Percentiles rank a stretch among this genome's conserved stretches.
These are phyloP conservation scores for Lichtheimia ramosa DNA, from an alignment of 371 early-diverging fungal species.

Conservation along the genomic window DNA sequence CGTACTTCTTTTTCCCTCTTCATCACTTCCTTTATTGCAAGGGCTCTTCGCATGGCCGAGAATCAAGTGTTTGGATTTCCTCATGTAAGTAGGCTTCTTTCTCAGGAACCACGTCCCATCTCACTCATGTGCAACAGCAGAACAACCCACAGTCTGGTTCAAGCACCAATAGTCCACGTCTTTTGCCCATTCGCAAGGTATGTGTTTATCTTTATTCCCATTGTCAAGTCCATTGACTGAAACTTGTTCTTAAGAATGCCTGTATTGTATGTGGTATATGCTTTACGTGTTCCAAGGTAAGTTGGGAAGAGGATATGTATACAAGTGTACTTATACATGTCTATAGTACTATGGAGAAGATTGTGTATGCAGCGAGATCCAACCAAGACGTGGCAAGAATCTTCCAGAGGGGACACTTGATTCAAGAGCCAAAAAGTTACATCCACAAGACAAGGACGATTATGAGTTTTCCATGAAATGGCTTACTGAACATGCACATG, in stretches of 20 bases:
- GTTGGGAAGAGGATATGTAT: background rate
- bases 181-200: constrained; percentile 32
- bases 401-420: constrained; percentile 46
- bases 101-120: background rate
- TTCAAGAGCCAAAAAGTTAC: constrained; percentile 48
- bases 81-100: background rate
- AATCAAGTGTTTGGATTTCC: constrained; percentile 6
- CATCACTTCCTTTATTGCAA: background rate
- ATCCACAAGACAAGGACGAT: constrained; percentile 40
- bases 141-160: constrained; percentile 18
- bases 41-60: constrained; percentile 6
- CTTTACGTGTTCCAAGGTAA: constrained; percentile 51
- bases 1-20: constrained; percentile 7
- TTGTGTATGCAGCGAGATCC: constrained; percentile 46
- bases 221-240: too few species aligned
- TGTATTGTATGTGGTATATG: constrained; percentile 52
- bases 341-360: constrained; percentile 43
- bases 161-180: constrained; percentile 7
- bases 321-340: background rate
- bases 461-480: constrained; percentile 48
- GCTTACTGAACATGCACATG: constrained; percentile 45
- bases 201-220: background rate
- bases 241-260: constrained; percentile 37
- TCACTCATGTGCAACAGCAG: constrained; percentile 17
- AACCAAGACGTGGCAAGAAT: constrained; percentile 53